Conservation (phyloP, 345 rosid genomes). For the Salix purpurea region DNA sequence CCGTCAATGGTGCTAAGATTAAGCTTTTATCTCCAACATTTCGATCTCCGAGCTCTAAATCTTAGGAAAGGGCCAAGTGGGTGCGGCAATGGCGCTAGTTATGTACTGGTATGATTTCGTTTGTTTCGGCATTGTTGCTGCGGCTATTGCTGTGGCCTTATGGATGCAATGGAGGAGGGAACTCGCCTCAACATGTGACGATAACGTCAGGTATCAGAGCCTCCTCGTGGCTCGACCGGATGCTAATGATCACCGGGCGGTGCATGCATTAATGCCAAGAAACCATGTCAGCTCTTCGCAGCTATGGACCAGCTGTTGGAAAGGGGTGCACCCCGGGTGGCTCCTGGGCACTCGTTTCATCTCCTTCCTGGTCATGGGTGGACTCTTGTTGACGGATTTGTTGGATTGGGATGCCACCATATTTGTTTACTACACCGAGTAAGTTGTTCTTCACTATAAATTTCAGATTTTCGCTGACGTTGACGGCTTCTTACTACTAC, state of each 20-base stretch:
- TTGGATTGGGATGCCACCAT: conserved; percentile 44
- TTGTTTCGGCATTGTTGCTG: conserved; percentile 69
- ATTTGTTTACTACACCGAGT: conserved; percentile 87
- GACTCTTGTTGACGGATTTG: conserved; percentile 56
- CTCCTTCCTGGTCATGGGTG: conserved; percentile 59
- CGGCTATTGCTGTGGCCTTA: conserved; percentile 43
- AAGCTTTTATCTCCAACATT: too few relatives aligned
- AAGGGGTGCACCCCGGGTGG: conserved; percentile 73
- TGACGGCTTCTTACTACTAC: too few relatives aligned
- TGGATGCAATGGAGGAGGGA: conserved; percentile 62
- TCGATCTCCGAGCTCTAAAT: not conserved
- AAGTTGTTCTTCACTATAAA: conserved; percentile 9
- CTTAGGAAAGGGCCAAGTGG: not conserved
- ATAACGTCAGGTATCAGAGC: conserved; percentile 36
- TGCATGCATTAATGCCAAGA: conserved; percentile 15
- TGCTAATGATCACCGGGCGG: conserved; percentile 11
- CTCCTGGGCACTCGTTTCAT: conserved; percentile 60
- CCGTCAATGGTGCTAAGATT: not conserved
- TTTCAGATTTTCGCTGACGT: too few relatives aligned
- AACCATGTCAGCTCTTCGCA: conserved; percentile 45
- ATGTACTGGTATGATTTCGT: conserved; percentile 72
- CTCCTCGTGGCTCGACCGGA: conserved; percentile 37
- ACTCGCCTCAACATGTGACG: conserved; percentile 24
- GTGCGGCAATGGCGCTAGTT: conserved; percentile 40
- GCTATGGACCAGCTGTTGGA: conserved; percentile 86